A percentile compares a stretch with the other conserved stretches of the same genome.
Evolutionary conservation across 164 flowering plant species (phyloP).

Genomic region (Cinnamomum chago): DNA sequence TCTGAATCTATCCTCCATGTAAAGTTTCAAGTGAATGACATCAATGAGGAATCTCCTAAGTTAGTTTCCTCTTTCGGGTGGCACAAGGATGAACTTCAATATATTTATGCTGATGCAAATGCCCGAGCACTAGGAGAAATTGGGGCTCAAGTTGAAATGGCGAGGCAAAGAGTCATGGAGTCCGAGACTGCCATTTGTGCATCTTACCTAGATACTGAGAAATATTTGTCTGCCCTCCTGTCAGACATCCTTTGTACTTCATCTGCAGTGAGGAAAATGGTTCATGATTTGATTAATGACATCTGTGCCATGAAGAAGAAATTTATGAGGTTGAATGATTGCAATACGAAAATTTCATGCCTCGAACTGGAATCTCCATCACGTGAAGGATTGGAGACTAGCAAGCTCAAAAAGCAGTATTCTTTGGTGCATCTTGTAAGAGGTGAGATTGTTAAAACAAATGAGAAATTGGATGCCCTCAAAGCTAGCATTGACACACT

Average conservation of each 20-base stretch:
- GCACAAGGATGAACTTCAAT: neutral
- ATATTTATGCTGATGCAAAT: slow-evolving; percentile 16
- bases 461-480: slow-evolving; percentile 25
- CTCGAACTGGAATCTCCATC: slow-evolving; percentile 8
- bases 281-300: slow-evolving; percentile 24
- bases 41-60: slow-evolving; percentile 12
- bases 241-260: slow-evolving; percentile 12
- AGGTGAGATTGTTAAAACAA: slow-evolving; percentile 32
- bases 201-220: slow-evolving; percentile 27
- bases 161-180: slow-evolving; percentile 24
- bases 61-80: neutral
- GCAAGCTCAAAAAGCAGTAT: slow-evolving; percentile 16
- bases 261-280: slow-evolving; percentile 13
- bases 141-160: slow-evolving; percentile 25
- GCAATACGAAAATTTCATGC: neutral
- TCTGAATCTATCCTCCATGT: neutral
- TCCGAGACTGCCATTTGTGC: slow-evolving; percentile 22
- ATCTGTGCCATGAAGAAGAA: slow-evolving; percentile 22
- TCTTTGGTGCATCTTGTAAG: slow-evolving; percentile 21
- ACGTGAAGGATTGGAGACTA: slow-evolving; percentile 1
- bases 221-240: slow-evolving; percentile 19
- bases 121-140: slow-evolving; percentile 13
- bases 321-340: slow-evolving; percentile 15
- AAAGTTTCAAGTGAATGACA: neutral
- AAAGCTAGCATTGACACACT: slow-evolving; percentile 17